These are phyloP conservation scores for Tubosaeta brunneosetosa DNA, from an alignment of 768 basidiomycete species.

Conservation along the genomic window DNA sequence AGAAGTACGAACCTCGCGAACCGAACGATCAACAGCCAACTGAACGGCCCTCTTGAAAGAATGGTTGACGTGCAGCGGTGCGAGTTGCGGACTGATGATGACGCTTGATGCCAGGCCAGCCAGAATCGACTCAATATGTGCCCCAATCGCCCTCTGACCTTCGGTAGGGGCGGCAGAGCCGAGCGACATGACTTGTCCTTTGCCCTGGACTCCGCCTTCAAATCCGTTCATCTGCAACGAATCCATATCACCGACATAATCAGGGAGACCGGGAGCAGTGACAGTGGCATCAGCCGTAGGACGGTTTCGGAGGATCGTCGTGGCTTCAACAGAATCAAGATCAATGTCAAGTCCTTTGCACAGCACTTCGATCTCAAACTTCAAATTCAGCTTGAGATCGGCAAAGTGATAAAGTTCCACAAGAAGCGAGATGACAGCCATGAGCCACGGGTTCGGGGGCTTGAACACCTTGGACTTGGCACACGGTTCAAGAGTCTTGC, in stretches of 20 bases:
- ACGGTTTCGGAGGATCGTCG: constrained; percentile 75
- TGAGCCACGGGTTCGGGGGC: constrained; percentile 97
- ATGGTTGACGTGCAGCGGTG: constrained; percentile 70
- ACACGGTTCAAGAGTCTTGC: constrained; percentile 92
- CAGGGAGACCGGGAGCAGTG: constrained; percentile 59
- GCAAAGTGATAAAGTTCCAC: constrained; percentile 97
- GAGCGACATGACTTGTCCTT: constrained; percentile 60
- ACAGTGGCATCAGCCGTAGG: constrained; percentile 52
- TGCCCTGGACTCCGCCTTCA: constrained; percentile 45
- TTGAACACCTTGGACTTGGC: constrained; percentile 88
- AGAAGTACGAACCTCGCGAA: constrained; percentile 69
- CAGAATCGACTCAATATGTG: constrained; percentile 81
- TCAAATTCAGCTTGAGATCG: constrained; percentile 92
- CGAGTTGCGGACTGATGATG: constrained; percentile 71
- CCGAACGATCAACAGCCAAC: constrained; percentile 87
- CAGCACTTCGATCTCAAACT: constrained; percentile 97
- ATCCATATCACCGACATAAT: constrained; percentile 78
- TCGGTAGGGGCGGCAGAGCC: constrained; percentile 59
- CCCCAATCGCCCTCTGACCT: constrained; percentile 60
- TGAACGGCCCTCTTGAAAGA: constrained; percentile 88
- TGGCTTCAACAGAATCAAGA: constrained; percentile 78
- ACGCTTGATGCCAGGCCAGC: constrained; percentile 65
- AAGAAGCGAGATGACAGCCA: constrained; percentile 88
- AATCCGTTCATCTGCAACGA: constrained; percentile 73
- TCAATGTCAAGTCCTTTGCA: constrained; percentile 90